These are phyloP conservation scores for Scutellaria galericulata DNA, from an alignment of 257 asterid genomes.

Conservation along the genomic window DNA sequence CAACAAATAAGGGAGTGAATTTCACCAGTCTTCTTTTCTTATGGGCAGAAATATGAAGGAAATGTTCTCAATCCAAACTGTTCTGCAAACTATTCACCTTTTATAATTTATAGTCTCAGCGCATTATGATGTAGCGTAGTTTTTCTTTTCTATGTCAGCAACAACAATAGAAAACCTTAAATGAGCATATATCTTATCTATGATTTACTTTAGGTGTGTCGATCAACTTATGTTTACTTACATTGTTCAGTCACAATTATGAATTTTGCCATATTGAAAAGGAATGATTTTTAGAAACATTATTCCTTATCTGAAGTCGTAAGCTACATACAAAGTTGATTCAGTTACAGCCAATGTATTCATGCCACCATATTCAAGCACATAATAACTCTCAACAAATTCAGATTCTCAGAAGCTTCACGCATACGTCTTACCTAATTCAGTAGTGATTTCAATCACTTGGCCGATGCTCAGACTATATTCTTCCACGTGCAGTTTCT, in stretches of 20 bases:
- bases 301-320: background rate
- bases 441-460: slow-evolving; percentile 50
- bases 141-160: background rate
- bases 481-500: slow-evolving; percentile 83
- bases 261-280: background rate
- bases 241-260: background rate
- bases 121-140: background rate
- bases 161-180: slow-evolving; percentile 4
- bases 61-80: background rate
- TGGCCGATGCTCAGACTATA: slow-evolving; percentile 66
- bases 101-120: background rate
- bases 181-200: background rate
- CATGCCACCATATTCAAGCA: slow-evolving; percentile 14
- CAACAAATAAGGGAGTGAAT: background rate
- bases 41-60: background rate
- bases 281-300: background rate
- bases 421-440: slow-evolving; percentile 57
- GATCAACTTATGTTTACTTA: background rate
- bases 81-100: background rate
- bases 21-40: background rate
- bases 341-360: slow-evolving; percentile 17
- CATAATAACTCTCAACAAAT: background rate
- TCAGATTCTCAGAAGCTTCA: slow-evolving; percentile 9
- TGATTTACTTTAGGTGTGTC: background rate
- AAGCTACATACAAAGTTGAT: background rate